A percentile compares a stretch with the other conserved stretches of the same genome.
These are phyloP conservation scores for Brassica incana DNA, from an alignment of 345 rosid genomes.

Conservation along the genomic window DNA sequence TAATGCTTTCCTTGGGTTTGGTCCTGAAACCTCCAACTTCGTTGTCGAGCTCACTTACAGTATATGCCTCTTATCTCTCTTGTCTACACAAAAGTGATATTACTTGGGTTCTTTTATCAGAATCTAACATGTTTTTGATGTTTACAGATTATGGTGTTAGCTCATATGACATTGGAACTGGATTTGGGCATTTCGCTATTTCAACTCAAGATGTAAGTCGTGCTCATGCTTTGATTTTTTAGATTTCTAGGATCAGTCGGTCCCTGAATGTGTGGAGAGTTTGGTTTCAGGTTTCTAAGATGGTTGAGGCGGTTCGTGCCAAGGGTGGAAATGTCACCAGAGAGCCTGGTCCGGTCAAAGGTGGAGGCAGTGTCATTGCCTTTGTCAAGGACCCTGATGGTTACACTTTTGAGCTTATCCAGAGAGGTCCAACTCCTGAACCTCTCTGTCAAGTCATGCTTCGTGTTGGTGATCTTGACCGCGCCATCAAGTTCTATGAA, in stretches of 20 bases:
- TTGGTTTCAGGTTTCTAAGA: constrained; percentile 60
- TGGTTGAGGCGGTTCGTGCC: constrained; percentile 74
- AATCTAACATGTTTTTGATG: neutral
- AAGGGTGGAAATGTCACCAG: constrained; percentile 76
- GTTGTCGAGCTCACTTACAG: constrained; percentile 88
- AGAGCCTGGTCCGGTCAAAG: constrained; percentile 96
- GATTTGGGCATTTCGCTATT: constrained; percentile 94
- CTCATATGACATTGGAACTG: constrained; percentile 91
- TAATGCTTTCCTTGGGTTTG: constrained; percentile 92
- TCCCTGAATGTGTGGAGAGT: neutral
- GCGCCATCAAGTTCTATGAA: constrained; percentile 85
- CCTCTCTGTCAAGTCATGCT: constrained; percentile 98
- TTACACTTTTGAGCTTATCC: constrained; percentile 78
- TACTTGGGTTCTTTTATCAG: neutral
- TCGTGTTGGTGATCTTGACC: constrained; percentile 85
- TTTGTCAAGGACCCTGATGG: constrained; percentile 99
- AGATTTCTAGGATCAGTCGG: neutral
- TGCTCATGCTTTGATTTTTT: neutral
- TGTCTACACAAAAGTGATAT: neutral
- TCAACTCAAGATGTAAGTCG: constrained; percentile 76
- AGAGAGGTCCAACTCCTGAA: constrained; percentile 84
- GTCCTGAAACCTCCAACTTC: constrained; percentile 77
- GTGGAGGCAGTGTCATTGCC: constrained; percentile 69
- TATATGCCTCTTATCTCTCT: constrained; percentile 33
- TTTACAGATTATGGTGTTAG: constrained; percentile 74